A percentile compares a stretch with the other conserved stretches of the same genome.
Conservation (phyloP, 2,329 filamentous ascomycete species). For the Aureobasidium sp. region DNA sequence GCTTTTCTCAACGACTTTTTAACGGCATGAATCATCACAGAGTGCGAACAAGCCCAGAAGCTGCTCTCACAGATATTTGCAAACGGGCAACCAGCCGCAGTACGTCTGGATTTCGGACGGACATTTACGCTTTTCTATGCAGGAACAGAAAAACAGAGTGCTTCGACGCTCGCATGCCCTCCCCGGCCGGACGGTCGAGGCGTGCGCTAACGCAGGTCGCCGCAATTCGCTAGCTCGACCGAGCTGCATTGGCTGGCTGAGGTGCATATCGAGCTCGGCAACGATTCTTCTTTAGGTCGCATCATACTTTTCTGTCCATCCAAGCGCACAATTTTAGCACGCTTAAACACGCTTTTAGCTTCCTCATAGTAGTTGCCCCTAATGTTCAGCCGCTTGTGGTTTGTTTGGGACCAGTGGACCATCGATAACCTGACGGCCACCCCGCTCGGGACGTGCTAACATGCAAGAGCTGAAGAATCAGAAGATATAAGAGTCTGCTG, state of each 20-base stretch:
- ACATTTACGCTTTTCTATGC: neutral
- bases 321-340: neutral
- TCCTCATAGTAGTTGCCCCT: neutral
- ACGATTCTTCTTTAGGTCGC: constrained; percentile 1
- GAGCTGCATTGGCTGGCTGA: neutral
- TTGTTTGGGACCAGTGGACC: neutral
- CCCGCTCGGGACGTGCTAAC: neutral
- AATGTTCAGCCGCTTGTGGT: constrained; percentile 8
- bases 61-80: neutral
- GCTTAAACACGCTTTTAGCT: constrained; percentile 5
- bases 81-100: too few species aligned
- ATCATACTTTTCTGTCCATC: neutral
- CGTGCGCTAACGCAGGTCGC: neutral
- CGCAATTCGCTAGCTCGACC: neutral
- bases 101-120: neutral
- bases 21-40: neutral
- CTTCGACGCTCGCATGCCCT: neutral
- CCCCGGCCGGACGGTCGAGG: neutral
- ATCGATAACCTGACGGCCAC: neutral
- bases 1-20: neutral
- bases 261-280: neutral
- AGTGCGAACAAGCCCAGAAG: neutral
- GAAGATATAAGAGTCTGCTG: constrained; percentile 1
- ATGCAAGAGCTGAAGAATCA: neutral
- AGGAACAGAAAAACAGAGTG: neutral